Evolutionary conservation across 495 filamentous ascomycete genomes (phyloP), one percentile per base, ranked within the genome.

Genomic region (Lepidopterella palustris): DNA sequence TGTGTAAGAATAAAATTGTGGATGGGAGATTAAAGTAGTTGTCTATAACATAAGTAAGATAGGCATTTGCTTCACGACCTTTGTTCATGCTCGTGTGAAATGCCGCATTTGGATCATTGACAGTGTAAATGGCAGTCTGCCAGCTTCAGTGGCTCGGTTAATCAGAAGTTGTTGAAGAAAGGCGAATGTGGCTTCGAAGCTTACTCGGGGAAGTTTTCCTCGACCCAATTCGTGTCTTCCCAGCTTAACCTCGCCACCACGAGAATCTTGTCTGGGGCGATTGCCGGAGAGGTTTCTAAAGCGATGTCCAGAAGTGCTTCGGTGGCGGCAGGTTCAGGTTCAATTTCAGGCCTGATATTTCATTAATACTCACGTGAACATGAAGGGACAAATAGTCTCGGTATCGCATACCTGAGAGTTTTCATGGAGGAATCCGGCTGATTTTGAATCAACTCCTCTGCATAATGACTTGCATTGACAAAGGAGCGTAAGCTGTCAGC

Each of bases 11-110:
- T 23, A 75, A 65, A 15, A 77, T 71, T 4, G 70, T 63, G 0
- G 64, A 57, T 10, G 77, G 76, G 53, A 79, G 74, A 50, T 75
- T 68, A 56, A 76, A 48, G 58, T 79, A 79, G 57, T 79, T 74
- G 31, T 79, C 75, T 59, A 79, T 64, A 32, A 79, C 70, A 61
- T 72, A 79, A 59, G 77, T 73, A 20, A 79, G 74, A 63, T 79
- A 79, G 28, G 73, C 74, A n/a, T 77, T 72, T 27, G 72, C 68
- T 61, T 79, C 77, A 60, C 70, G 74, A 45, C 77, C 77, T 58
- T 79, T 78, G 66, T 79, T 79, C 58, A 62, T 71, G 20, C 72
- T 73, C 4, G 76, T 77, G 62, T 76, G 75, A 26, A 65, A 62
- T 11, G 71, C 54, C 13, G 66, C 73, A 51, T 58, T 63, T 57